Conservation (phyloP, 139 green algal species). For the Mesostigma viride region DNA sequence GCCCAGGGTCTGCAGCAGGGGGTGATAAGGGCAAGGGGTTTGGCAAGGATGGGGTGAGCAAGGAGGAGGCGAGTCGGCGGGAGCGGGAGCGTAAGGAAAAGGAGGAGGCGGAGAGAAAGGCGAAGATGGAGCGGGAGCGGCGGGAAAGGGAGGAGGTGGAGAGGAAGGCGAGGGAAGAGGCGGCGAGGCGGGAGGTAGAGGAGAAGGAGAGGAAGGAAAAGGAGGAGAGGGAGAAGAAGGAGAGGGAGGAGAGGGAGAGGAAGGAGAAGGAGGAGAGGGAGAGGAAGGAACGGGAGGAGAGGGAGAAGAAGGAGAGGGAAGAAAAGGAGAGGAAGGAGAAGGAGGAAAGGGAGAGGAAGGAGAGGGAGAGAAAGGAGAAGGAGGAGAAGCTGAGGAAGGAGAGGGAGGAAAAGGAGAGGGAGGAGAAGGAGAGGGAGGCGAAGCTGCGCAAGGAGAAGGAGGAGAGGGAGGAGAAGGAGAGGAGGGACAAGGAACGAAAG, state of each 20-base stretch:
- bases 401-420: not conserved
- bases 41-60: not conserved
- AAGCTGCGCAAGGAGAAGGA: not conserved
- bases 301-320: not conserved
- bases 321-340: not conserved
- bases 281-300: not conserved
- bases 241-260: not conserved
- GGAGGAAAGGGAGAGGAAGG: not conserved
- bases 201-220: not conserved
- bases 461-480: not conserved
- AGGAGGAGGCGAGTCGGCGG: not conserved
- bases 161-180: not conserved
- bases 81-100: not conserved
- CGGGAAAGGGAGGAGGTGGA: not conserved
- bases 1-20: not conserved
- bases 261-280: not conserved
- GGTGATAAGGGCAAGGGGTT: not conserved
- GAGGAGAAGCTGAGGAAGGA: not conserved
- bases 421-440: not conserved
- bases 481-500: not conserved
- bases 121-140: not conserved
- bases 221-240: not conserved
- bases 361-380: not conserved
- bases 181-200: not conserved
- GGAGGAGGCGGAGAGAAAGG: not conserved